Evolutionary conservation across 106 monocot species (phyloP).

Genomic region (Dendrobium catenatum): DNA sequence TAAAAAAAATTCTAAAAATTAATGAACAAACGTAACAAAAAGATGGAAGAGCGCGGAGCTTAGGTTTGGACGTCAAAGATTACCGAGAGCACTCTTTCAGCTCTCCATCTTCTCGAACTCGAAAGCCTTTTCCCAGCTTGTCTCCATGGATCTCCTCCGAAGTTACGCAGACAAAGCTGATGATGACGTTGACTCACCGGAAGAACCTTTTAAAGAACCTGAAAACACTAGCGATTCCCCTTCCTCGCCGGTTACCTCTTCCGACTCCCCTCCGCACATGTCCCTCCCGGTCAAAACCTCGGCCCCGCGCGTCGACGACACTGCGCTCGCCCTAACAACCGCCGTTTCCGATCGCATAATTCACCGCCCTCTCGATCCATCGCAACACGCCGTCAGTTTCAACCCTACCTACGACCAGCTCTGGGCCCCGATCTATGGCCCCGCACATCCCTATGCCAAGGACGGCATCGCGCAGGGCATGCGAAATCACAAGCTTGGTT

Average conservation of each 20-base stretch:
- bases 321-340: constrained; percentile 58
- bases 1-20: no score
- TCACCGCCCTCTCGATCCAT: constrained; percentile 69
- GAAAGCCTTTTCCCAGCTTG: not conserved
- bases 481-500: constrained; percentile 97
- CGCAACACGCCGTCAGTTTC: constrained; percentile 62
- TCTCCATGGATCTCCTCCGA: constrained; percentile 47
- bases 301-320: constrained; percentile 81
- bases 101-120: no score
- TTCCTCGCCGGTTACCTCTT: constrained; percentile 35
- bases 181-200: not conserved
- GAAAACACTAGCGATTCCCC: constrained; percentile 2
- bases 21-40: no score
- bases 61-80: no score
- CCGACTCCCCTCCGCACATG: constrained; percentile 32
- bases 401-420: constrained; percentile 97
- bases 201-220: not conserved
- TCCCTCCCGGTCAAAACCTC: constrained; percentile 57
- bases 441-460: constrained; percentile 74
- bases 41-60: no score
- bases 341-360: constrained; percentile 24
- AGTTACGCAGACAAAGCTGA: constrained; percentile 13
- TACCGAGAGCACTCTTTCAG: no score
- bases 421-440: constrained; percentile 86
- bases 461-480: constrained; percentile 75